Base-by-base conservation (phyloP, 129 eudicot species). In the Solidago caesia region DNA sequence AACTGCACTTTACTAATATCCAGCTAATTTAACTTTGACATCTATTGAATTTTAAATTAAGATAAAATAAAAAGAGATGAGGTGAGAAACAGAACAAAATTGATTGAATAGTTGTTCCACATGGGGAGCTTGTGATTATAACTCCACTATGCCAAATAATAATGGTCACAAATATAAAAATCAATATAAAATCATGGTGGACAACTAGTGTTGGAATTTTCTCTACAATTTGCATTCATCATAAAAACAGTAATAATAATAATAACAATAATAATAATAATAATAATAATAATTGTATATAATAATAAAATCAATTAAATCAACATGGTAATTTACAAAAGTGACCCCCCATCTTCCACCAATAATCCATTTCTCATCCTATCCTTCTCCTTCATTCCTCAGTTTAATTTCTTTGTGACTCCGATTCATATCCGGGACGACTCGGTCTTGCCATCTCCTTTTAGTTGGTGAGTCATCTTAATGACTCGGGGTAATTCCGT, bases 381-480 rank as follows among this genome's bases (percentile, higher is more conserved):
- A 67, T n/a, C 26, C 25, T 10, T 39, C 8, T 3, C 48, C 21
- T n/a, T 39, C 9, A 67, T 29, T 70, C 61, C 67, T 60, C 59
- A 33, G 33, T 41, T 67, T 21, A 21, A 21, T 21, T 21, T 33
- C 6, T 5, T 71, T 13, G 67, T 5, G 44, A 67, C 84, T 88
- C 87, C 79, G 86, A 84, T 55, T 72, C 58, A 74, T 60, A 82
- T 85, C 80, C 79, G 89, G 94, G 96, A 89, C 95, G 89, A 89
- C 96, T 86, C 82, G 90, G 91, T 84, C 82, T 68, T 77, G 98
- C 98, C 98, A 93, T 93, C 98, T 84, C 98, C 98, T 65, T 75
- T 39, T 27, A 77, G 51, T 61, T 9, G 77, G 69, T 52, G 80
- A 67, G 71, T 55, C 72, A 77, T 53, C 79, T 79, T 75, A 29